Conservation (phyloP, 2,329 filamentous ascomycete genomes). For the Aspergillus sclerotialis region DNA sequence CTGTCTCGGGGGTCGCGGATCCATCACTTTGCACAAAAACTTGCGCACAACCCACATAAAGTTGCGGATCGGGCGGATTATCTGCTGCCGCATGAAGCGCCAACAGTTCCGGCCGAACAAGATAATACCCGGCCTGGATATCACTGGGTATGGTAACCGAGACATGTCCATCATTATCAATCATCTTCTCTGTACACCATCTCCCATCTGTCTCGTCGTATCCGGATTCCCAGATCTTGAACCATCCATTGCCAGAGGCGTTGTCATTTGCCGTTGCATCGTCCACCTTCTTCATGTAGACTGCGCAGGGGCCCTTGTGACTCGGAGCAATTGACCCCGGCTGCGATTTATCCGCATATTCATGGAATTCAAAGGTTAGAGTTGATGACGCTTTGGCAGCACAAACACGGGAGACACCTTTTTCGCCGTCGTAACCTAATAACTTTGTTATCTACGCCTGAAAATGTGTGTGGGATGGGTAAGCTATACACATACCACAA, state of each 20-base stretch:
- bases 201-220: slow-evolving; percentile 49
- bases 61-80: slow-evolving; percentile 56
- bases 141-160: slow-evolving; percentile 55
- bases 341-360: slow-evolving; percentile 49
- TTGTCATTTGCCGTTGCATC: slow-evolving; percentile 45
- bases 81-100: slow-evolving; percentile 58
- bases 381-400: slow-evolving; percentile 44
- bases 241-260: slow-evolving; percentile 62
- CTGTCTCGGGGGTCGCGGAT: slow-evolving; percentile 44
- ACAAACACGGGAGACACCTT: slow-evolving; percentile 44
- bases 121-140: slow-evolving; percentile 60
- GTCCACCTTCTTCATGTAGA: slow-evolving; percentile 65
- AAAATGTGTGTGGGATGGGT: no score
- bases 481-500: slow-evolving; percentile 59
- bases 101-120: slow-evolving; percentile 64
- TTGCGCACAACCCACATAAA: slow-evolving; percentile 67
- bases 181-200: slow-evolving; percentile 68
- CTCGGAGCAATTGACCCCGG: slow-evolving; percentile 53
- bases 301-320: slow-evolving; percentile 63
- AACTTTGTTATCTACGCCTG: not conserved
- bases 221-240: slow-evolving; percentile 68
- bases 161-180: slow-evolving; percentile 56
- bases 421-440: slow-evolving; percentile 42
- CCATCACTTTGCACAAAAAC: slow-evolving; percentile 53
- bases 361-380: slow-evolving; percentile 61